These are phyloP conservation scores for Neoarthrinium moseri DNA, from an alignment of 2,329 filamentous ascomycete species.

Conservation along the genomic window DNA sequence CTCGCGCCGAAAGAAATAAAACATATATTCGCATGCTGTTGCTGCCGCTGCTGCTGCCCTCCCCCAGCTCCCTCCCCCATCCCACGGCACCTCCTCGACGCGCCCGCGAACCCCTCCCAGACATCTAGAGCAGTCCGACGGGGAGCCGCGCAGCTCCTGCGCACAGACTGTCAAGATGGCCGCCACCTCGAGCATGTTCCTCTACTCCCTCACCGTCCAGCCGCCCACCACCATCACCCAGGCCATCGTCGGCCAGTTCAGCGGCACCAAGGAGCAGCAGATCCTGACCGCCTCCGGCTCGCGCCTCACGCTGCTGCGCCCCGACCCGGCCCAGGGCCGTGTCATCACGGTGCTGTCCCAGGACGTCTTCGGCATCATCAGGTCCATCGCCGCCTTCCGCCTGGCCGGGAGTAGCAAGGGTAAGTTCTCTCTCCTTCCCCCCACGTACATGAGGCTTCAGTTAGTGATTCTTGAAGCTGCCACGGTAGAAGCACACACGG, in stretches of 20 bases:
- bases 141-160: slow-evolving; percentile 31
- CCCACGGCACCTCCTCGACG: no score
- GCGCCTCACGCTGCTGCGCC: slow-evolving; percentile 81
- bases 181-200: slow-evolving; percentile 97
- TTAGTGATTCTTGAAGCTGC: slow-evolving; percentile 71
- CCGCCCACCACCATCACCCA: slow-evolving; percentile 85
- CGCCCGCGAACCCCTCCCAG: slow-evolving; percentile 2
- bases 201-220: slow-evolving; percentile 96
- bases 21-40: neutral
- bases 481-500: slow-evolving; percentile 42
- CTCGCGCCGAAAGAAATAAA: neutral
- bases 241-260: slow-evolving; percentile 92
- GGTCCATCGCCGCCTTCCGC: slow-evolving; percentile 83
- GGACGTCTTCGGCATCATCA: slow-evolving; percentile 94
- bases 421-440: slow-evolving; percentile 54
- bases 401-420: slow-evolving; percentile 94
- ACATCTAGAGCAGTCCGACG: slow-evolving; percentile 1
- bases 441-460: slow-evolving; percentile 51
- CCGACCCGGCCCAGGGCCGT: slow-evolving; percentile 82
- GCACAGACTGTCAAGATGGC: slow-evolving; percentile 64
- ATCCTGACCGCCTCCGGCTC: slow-evolving; percentile 93
- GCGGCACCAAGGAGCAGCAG: slow-evolving; percentile 95
- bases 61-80: no score
- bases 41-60: neutral
- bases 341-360: slow-evolving; percentile 84